Conservation (phyloP, 352 stramenopile genomes). For the Phytophthora syringae region DNA sequence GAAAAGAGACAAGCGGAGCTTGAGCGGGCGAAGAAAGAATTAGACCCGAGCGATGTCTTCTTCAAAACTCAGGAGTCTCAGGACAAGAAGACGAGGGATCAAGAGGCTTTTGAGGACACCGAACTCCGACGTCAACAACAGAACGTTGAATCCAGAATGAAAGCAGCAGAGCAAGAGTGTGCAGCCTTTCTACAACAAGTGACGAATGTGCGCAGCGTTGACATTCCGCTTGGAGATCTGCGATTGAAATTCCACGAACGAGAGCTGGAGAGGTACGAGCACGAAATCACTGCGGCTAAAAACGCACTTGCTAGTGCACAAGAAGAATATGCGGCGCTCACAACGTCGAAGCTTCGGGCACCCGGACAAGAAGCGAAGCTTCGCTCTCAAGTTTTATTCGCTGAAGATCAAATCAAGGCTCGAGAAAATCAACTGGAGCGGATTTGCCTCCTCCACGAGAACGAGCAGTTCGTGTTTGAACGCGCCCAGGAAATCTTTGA, state of each 20-base stretch:
- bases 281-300: slow-evolving; percentile 58
- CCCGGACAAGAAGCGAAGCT: slow-evolving; percentile 59
- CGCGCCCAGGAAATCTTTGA: slow-evolving; percentile 62
- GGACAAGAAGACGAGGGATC: slow-evolving; percentile 60
- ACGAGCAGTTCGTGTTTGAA: slow-evolving; percentile 78
- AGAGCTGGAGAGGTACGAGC: slow-evolving; percentile 55
- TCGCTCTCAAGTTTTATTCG: slow-evolving; percentile 73
- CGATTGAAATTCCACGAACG: slow-evolving; percentile 68
- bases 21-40: slow-evolving; percentile 70
- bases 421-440: slow-evolving; percentile 66
- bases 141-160: slow-evolving; percentile 53
- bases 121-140: slow-evolving; percentile 53
- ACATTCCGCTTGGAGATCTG: slow-evolving; percentile 56
- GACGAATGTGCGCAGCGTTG: slow-evolving; percentile 39
- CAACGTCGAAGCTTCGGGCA: slow-evolving; percentile 52
- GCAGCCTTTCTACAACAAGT: slow-evolving; percentile 44
- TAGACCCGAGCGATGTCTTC: slow-evolving; percentile 83
- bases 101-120: slow-evolving; percentile 63
- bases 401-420: slow-evolving; percentile 73
- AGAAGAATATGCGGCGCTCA: slow-evolving; percentile 74
- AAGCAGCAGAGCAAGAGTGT: slow-evolving; percentile 47
- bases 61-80: slow-evolving; percentile 72
- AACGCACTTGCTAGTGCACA: slow-evolving; percentile 51
- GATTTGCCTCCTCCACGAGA: slow-evolving; percentile 57
- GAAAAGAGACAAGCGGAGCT: slow-evolving; percentile 66